Evolutionary conservation across 2,329 filamentous ascomycete species (phyloP).

Genomic region (Colletotrichum paranaense): DNA sequence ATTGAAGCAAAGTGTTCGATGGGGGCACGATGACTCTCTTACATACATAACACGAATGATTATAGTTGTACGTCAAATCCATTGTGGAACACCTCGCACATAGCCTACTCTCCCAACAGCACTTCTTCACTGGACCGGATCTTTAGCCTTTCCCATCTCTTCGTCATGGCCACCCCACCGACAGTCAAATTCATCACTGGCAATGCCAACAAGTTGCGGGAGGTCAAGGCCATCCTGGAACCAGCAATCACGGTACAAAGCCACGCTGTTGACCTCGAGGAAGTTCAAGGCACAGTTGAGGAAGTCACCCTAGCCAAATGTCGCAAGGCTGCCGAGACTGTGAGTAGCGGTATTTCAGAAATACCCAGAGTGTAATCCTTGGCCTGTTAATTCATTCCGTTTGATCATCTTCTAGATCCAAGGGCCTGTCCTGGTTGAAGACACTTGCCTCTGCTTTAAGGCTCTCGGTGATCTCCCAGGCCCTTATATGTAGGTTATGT

Average conservation of each 20-base stretch:
- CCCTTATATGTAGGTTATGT: constrained; percentile 84
- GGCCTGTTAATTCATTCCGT: background rate
- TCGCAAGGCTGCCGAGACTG: constrained; percentile 80
- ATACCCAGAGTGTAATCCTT: background rate
- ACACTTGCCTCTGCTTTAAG: constrained; percentile 94
- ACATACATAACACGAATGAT: background rate
- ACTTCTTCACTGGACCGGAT: background rate
- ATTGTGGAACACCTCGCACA: background rate
- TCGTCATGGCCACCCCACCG: constrained; percentile 53
- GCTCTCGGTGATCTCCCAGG: constrained; percentile 92
- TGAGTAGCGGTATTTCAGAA: constrained; percentile 52
- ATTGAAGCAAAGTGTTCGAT: background rate
- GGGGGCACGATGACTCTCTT: background rate
- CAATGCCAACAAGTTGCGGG: constrained; percentile 92
- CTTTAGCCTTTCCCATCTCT: background rate
- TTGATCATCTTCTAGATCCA: constrained; percentile 66
- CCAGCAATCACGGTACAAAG: constrained; percentile 78
- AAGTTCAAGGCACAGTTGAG: constrained; percentile 93
- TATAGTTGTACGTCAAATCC: background rate
- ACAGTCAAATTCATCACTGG: constrained; percentile 93
- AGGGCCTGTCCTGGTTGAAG: constrained; percentile 93
- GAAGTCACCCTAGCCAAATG: constrained; percentile 93
- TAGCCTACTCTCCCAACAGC: background rate
- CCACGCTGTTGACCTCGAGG: constrained; percentile 82
- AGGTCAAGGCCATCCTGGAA: constrained; percentile 89